Base-by-base conservation (phyloP, 371 early-diverging fungal species). In the Mortierella sp. region DNA sequence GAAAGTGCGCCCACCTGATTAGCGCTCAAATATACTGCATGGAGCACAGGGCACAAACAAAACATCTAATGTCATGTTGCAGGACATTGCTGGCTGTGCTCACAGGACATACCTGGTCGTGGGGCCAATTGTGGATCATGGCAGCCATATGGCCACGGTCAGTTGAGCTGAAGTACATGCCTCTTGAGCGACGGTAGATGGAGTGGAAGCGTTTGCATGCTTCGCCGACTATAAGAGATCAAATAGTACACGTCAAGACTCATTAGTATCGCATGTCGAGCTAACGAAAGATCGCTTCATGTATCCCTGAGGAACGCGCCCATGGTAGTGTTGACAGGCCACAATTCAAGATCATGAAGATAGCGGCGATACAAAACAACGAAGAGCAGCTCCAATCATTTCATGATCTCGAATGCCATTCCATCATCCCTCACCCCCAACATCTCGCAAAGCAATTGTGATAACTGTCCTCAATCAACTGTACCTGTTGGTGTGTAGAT, bases 131-230 rank as follows among this genome's bases (percentile, higher is more conserved):
- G 48, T 72, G 73, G 22, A 72, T 63, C 73, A 72, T 72, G 24
- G 73, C 73, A 37, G 86, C 84, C 88, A 88, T 88, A 29, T 68
- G 78, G 27, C 88, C 88, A 57, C 88, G 80, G 50, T 88, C 88
- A 49, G 84, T 83, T 3, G 83, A 63, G 13, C 85, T 85, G 54
- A 88, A 88, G 63, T 87, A 88, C 88, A 88, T 88, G 22, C 88
- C 88, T 64, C 88, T 74, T 46, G 88, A 80, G 48, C 88, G 85
- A 54, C 88, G 86, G 67, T 88, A 88, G 49, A 88, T 88, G 19
- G 86, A 85, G 54, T 88, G 88, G 44, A 86, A 88, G 45, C 81
- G 74, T 41, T 79, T 74, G 67, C 85, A 80, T 9, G 88, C 88
- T 53, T 68, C 68, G 7, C 71, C 68, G 60, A 78, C 72, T 71